phyloP scores from a whole-genome alignment of 768 basidiomycete genomes.

The Trametes gibbosa region DNA sequence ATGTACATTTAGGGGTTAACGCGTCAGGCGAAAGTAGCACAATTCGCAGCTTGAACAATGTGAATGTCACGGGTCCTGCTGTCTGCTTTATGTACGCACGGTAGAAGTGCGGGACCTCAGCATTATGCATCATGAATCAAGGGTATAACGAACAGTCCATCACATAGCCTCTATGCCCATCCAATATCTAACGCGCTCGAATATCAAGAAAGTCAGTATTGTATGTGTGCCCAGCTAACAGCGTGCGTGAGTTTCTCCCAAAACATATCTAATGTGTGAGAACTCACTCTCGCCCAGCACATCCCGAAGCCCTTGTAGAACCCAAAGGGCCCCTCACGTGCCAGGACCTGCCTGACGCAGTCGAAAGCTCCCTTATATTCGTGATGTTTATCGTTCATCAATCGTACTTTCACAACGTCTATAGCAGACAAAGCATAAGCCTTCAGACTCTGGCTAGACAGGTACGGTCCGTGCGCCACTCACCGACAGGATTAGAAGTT shows the following conservation, averaged over 20 bases:
- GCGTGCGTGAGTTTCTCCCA: not conserved
- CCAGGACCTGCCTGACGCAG: slow-evolving; percentile 31
- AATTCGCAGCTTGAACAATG: no score
- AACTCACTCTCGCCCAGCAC: slow-evolving; percentile 38
- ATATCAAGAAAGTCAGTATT: slow-evolving; percentile 34
- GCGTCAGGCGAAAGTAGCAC: no score
- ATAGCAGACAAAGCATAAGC: no score
- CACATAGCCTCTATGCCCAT: slow-evolving; percentile 35
- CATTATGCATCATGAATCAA: no score
- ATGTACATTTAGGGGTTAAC: no score
- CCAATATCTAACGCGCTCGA: slow-evolving; percentile 31
- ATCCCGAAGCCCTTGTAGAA: slow-evolving; percentile 41
- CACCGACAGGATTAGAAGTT: slow-evolving; percentile 36
- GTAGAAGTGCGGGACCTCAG: no score
- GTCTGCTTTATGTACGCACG: no score
- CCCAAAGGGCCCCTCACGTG: slow-evolving; percentile 32
- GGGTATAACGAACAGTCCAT: not conserved
- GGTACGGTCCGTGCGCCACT: slow-evolving; percentile 1
- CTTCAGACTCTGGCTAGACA: not conserved
- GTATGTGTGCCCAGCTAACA: slow-evolving; percentile 36
- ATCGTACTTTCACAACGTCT: slow-evolving; percentile 38
- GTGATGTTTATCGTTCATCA: slow-evolving; percentile 37
- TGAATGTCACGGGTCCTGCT: no score
- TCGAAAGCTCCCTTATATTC: slow-evolving; percentile 29
- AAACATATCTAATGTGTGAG: not conserved